These are phyloP conservation scores for Tieghemostelium lacteum DNA, from an alignment of 78 protist species.

Conservation along the genomic window DNA sequence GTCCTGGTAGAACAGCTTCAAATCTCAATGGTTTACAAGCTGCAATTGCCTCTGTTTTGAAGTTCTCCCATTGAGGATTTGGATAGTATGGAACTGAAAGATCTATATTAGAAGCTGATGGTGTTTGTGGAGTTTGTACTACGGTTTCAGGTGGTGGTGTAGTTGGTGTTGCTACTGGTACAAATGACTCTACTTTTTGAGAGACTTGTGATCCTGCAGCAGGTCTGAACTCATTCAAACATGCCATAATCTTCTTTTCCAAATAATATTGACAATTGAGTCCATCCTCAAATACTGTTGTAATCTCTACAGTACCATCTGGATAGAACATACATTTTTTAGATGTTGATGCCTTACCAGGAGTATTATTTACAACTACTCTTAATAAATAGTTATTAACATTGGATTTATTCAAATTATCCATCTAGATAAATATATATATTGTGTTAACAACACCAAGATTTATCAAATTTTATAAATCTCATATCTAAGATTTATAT, in stretches of 20 bases:
- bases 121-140: background rate
- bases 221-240: slow-evolving; percentile 70
- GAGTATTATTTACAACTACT: slow-evolving; percentile 42
- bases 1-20: slow-evolving; percentile 36
- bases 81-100: slow-evolving; percentile 45
- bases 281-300: slow-evolving; percentile 36
- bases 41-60: slow-evolving; percentile 18
- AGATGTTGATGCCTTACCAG: slow-evolving; percentile 68
- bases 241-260: slow-evolving; percentile 41
- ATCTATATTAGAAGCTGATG: slow-evolving; percentile 12
- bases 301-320: slow-evolving; percentile 71
- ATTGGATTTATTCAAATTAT: slow-evolving; percentile 44
- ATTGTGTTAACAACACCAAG: background rate
- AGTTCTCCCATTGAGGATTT: slow-evolving; percentile 42
- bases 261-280: slow-evolving; percentile 65
- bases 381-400: slow-evolving; percentile 43
- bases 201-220: slow-evolving; percentile 10
- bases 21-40: slow-evolving; percentile 14
- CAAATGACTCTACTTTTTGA: slow-evolving; percentile 28
- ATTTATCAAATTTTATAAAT: background rate
- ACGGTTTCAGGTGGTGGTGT: background rate
- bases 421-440: slow-evolving; percentile 24
- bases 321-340: slow-evolving; percentile 55
- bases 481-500: background rate
- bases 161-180: slow-evolving; percentile 1